A percentile compares a stretch with the other conserved stretches of the same genome.
phyloP scores from a whole-genome alignment of 495 filamentous ascomycete species.

The Neurospora sp. region DNA sequence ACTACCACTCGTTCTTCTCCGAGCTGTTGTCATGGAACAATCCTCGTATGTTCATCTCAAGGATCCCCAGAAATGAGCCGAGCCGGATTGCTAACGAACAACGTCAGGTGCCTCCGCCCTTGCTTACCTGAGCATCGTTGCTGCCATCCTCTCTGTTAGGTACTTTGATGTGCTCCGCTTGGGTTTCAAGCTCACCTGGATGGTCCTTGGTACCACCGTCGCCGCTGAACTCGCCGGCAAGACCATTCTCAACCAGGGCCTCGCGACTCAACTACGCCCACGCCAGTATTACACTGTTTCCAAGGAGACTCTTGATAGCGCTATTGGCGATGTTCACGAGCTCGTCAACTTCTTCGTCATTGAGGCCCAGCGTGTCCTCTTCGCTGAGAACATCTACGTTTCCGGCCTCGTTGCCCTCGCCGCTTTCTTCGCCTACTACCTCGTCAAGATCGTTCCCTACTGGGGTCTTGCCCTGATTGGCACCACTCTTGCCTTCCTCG shows the following conservation, averaged over 20 bases:
- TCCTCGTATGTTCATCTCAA: conserved; percentile 27
- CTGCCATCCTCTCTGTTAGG: conserved; percentile 78
- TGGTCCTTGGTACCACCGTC: conserved; percentile 56
- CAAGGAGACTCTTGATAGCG: conserved; percentile 66
- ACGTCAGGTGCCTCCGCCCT: conserved; percentile 68
- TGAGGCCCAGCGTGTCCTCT: conserved; percentile 89
- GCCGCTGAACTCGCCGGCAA: conserved; percentile 68
- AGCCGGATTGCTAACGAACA: conserved; percentile 38
- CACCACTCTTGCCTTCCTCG: conserved; percentile 68
- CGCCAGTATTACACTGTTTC: conserved; percentile 87
- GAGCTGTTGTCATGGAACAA: conserved; percentile 65
- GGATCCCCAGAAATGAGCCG: conserved; percentile 8
- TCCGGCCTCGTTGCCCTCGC: conserved; percentile 44
- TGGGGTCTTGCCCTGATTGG: conserved; percentile 82
- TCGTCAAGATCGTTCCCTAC: conserved; percentile 87
- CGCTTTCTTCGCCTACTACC: conserved; percentile 80
- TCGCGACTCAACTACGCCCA: conserved; percentile 80
- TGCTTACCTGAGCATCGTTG: conserved; percentile 61
- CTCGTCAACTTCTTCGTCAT: conserved; percentile 96
- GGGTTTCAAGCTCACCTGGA: conserved; percentile 75
- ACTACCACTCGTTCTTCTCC: conserved; percentile 94
- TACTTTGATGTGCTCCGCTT: conserved; percentile 86
- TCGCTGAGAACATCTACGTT: conserved; percentile 81
- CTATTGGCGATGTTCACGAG: conserved; percentile 80
- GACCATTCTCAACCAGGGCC: conserved; percentile 60